phyloP scores from a whole-genome alignment of 805 yeast species.

The Candida schatavii region DNA sequence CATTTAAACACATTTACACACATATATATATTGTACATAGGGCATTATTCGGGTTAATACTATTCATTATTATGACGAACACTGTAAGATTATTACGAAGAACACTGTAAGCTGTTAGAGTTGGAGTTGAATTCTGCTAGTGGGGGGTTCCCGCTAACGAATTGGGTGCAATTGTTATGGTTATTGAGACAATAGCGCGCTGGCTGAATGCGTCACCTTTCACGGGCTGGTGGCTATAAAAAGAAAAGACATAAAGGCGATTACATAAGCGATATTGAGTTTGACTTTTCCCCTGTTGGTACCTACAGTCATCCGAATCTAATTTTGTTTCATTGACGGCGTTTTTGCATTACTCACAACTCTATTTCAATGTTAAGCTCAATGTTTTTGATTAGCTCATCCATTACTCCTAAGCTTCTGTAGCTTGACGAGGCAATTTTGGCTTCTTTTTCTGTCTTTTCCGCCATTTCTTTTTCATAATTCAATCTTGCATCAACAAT shows the following conservation, averaged over 20 bases:
- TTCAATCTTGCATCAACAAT: constrained; percentile 50
- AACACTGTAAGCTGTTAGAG: too few species aligned
- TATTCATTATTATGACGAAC: too few species aligned
- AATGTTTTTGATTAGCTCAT: constrained; percentile 44
- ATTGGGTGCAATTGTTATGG: too few species aligned
- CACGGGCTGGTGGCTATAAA: not conserved
- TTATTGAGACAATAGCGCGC: too few species aligned
- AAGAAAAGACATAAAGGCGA: not conserved
- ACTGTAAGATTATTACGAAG: too few species aligned
- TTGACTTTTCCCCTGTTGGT: too few species aligned
- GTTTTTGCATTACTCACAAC: constrained; percentile 1
- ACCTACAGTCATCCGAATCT: not conserved
- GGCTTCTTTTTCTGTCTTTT: constrained; percentile 44
- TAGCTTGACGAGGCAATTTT: constrained; percentile 50
- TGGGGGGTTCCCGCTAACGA: too few species aligned
- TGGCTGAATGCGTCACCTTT: too few species aligned
- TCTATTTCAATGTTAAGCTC: constrained; percentile 38
- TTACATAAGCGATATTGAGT: too few species aligned
- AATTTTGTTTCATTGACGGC: too few species aligned
- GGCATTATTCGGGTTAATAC: not conserved
- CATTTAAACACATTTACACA: not conserved
- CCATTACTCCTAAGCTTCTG: constrained; percentile 57
- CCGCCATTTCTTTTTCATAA: constrained; percentile 36
- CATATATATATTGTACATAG: constrained; percentile 4
- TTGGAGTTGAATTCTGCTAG: too few species aligned